Percentiles rank a stretch among this genome's conserved stretches.
phyloP scores from a whole-genome alignment of 495 filamentous ascomycete species.

The Tuber brumale region DNA sequence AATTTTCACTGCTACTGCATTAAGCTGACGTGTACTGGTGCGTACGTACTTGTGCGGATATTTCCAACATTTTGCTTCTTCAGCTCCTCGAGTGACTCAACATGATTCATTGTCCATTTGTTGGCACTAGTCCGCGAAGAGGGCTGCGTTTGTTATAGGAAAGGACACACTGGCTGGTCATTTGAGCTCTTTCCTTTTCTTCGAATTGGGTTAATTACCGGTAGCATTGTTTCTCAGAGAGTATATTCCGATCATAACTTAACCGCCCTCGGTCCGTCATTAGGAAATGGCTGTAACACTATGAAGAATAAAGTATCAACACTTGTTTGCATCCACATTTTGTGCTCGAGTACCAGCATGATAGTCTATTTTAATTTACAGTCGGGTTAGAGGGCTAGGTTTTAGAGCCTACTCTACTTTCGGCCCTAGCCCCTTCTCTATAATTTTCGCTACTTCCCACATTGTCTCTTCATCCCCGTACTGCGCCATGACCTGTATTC shows the following conservation, averaged over 20 bases:
- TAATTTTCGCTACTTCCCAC: conserved; percentile 50
- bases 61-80: neutral
- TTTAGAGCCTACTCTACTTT: neutral
- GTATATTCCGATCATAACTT: neutral
- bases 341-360: neutral
- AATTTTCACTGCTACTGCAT: too few species aligned
- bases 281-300: neutral
- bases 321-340: neutral
- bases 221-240: neutral
- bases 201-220: neutral
- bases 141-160: neutral
- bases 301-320: neutral
- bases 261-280: neutral
- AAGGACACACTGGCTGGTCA: neutral
- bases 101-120: neutral
- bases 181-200: neutral
- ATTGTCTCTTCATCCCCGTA: conserved; percentile 75
- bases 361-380: neutral
- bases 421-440: conserved; percentile 39
- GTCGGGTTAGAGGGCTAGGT: neutral
- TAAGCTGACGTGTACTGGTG: too few species aligned
- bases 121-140: neutral
- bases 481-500: conserved; percentile 85
- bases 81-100: neutral
- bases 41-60: too few species aligned